Conservation (phyloP, 345 rosid species). For the Melaleuca alternifolia region DNA sequence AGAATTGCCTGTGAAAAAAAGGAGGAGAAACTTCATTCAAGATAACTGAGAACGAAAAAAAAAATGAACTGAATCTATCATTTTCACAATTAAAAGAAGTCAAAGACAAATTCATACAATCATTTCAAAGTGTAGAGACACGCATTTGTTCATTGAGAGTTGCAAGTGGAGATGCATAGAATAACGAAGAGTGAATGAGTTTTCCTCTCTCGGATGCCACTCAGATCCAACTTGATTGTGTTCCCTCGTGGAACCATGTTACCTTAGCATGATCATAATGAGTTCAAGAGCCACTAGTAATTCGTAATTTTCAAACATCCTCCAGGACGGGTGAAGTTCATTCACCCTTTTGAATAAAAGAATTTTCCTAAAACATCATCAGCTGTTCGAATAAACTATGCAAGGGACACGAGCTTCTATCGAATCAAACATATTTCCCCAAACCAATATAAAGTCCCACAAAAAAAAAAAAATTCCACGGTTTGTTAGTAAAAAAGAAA, state of each 20-base stretch:
- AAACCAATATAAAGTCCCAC: too few species aligned
- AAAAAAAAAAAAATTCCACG: too few species aligned
- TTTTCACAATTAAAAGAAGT: neutral
- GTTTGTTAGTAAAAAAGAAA: too few species aligned
- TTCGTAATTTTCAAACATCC: too few species aligned
- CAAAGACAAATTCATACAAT: neutral
- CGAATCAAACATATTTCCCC: neutral
- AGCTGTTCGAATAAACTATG: too few species aligned
- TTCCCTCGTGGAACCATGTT: neutral
- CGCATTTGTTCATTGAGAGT: too few species aligned
- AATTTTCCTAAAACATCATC: neutral
- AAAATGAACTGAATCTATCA: neutral
- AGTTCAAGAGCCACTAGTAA: neutral
- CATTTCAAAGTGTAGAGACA: neutral
- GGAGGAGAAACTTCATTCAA: too few species aligned
- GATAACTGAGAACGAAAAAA: neutral
- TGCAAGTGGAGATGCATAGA: neutral
- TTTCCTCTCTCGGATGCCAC: neutral
- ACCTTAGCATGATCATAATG: neutral
- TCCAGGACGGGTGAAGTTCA: neutral
- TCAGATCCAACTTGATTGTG: neutral
- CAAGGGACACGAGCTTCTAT: too few species aligned
- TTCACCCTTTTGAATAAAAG: fast-evolving
- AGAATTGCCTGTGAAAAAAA: too few species aligned
- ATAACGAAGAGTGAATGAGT: neutral